Evolutionary conservation across 306 rosid genomes (phyloP).

Genomic region (Luffa acutangula): DNA sequence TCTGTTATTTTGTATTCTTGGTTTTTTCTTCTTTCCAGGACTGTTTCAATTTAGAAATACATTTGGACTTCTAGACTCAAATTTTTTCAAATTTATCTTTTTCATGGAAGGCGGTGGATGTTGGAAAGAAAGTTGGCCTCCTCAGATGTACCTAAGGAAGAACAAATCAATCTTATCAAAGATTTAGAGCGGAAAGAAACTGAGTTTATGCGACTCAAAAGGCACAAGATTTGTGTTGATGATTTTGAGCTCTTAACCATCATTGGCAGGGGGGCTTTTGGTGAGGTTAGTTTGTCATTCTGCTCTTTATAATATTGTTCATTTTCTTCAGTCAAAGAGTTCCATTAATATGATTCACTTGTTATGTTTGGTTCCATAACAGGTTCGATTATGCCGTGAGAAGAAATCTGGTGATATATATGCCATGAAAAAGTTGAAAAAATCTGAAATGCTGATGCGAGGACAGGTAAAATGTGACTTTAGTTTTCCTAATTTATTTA

Average conservation of each 20-base stretch:
- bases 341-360: background rate
- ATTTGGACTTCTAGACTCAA: background rate
- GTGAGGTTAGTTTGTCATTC: constrained; percentile 57
- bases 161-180: constrained; percentile 73
- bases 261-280: constrained; percentile 97
- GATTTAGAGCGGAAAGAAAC: constrained; percentile 97
- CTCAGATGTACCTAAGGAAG: constrained; percentile 88
- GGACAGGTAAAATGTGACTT: constrained; percentile 67
- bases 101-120: constrained; percentile 72
- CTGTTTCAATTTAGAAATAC: background rate
- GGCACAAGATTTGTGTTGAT: constrained; percentile 87
- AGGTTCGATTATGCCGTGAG: constrained; percentile 98
- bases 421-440: constrained; percentile 98
- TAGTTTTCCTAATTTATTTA: background rate
- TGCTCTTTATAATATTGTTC: background rate
- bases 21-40: background rate
- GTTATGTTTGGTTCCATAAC: constrained; percentile 20
- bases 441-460: constrained; percentile 94
- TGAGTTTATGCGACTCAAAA: constrained; percentile 88
- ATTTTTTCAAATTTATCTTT: constrained; percentile 15
- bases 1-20: background rate
- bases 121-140: constrained; percentile 82
- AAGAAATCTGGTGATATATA: constrained; percentile 95
- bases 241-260: constrained; percentile 94
- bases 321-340: background rate